Conservation (phyloP, 768 basidiomycete genomes). For the Leccinum ochraceum region DNA sequence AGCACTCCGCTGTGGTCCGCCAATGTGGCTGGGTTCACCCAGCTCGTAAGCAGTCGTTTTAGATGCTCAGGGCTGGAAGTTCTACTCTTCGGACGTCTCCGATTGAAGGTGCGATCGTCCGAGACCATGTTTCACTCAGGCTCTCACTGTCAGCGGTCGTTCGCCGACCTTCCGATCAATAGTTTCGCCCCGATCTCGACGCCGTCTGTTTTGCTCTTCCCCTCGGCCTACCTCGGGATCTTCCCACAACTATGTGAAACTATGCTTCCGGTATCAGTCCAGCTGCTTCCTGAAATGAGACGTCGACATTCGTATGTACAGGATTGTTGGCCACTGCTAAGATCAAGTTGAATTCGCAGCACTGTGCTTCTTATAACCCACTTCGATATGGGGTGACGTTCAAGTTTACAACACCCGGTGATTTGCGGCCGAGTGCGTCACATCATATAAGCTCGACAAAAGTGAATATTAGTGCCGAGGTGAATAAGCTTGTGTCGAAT, state of each 20-base stretch:
- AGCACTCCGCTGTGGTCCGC: background rate
- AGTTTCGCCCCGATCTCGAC: background rate
- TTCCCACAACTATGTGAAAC: background rate
- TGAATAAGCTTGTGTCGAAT: constrained; percentile 3
- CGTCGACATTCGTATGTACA: background rate
- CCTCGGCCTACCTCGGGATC: background rate
- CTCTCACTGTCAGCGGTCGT: constrained; percentile 12
- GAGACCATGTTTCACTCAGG: constrained; percentile 13
- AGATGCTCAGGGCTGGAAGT: background rate
- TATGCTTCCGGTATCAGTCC: background rate
- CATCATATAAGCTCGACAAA: background rate
- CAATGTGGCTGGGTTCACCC: constrained; percentile 15
- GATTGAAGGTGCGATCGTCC: background rate
- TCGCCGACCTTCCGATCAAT: constrained; percentile 10
- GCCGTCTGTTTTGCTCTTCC: background rate
- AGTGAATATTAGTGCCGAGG: background rate
- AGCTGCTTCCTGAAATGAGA: background rate
- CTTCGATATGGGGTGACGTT: background rate
- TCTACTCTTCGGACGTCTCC: background rate
- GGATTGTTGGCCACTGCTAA: background rate
- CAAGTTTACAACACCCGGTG: background rate
- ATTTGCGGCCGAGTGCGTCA: background rate
- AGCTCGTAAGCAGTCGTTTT: background rate
- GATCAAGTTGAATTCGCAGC: background rate
- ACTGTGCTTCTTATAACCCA: background rate